These are phyloP conservation scores for Apiospora sp. DNA, from an alignment of 2,329 filamentous ascomycete genomes.

Conservation along the genomic window DNA sequence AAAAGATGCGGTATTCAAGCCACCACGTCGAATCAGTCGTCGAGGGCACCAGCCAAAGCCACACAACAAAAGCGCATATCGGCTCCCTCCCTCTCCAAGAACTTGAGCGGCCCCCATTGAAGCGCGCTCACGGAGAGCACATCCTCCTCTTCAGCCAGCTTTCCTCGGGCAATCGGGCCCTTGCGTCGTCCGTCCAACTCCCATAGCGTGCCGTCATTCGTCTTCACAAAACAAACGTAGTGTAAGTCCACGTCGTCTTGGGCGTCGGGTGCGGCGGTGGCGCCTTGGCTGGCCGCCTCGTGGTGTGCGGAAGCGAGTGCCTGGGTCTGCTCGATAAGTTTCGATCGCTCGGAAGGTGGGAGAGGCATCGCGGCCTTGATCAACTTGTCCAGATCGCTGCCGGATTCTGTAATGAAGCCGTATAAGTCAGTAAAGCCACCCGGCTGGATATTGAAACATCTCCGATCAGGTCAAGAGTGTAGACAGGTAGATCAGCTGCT, in stretches of 20 bases:
- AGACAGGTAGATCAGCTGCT: constrained; percentile 32
- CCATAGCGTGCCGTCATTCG: constrained; percentile 67
- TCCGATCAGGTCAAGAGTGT: not conserved
- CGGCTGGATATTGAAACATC: not conserved
- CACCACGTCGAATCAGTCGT: constrained; percentile 34
- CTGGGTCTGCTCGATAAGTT: constrained; percentile 78
- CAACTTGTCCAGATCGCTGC: constrained; percentile 69
- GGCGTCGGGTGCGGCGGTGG: constrained; percentile 79
- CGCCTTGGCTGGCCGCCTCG: constrained; percentile 77
- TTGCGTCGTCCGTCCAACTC: constrained; percentile 68
- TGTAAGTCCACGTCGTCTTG: constrained; percentile 89
- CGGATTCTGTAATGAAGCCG: constrained; percentile 45
- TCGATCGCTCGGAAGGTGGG: constrained; percentile 69
- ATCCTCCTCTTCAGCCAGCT: constrained; percentile 68
- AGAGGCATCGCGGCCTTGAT: constrained; percentile 76
- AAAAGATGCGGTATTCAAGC: not conserved
- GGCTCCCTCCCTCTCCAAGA: constrained; percentile 61
- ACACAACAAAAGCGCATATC: constrained; percentile 68
- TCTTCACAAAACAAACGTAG: constrained; percentile 93
- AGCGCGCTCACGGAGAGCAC: constrained; percentile 79
- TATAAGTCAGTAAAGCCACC: not conserved
- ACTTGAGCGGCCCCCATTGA: constrained; percentile 69
- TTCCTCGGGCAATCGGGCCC: constrained; percentile 64
- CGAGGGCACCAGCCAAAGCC: constrained; percentile 59
- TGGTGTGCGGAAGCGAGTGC: constrained; percentile 81